A percentile compares a stretch with the other conserved stretches of the same genome.
phyloP scores from a whole-genome alignment of 345 rosid species.

The Sonneratia caseolaris region DNA sequence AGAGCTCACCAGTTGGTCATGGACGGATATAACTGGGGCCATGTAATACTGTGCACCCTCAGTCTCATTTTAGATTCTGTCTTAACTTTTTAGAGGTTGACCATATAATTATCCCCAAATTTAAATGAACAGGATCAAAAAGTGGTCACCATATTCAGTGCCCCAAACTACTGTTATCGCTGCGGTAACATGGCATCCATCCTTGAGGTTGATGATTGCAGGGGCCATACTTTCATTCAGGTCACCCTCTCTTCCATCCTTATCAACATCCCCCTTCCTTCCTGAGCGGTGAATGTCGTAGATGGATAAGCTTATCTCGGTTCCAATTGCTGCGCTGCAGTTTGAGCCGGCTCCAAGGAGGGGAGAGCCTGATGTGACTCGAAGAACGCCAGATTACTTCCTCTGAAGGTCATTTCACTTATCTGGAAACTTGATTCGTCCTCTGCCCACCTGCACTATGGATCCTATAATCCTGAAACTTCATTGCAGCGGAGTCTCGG shows the following conservation, averaged over 20 bases:
- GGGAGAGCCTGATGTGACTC: constrained; percentile 97
- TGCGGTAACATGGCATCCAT: constrained; percentile 99
- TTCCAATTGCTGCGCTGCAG: background rate
- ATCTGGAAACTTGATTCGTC: background rate
- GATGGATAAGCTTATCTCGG: background rate
- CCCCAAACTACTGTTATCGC: constrained; percentile 95
- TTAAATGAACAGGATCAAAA: constrained; percentile 71
- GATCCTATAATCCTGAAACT: background rate
- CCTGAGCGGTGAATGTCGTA: background rate
- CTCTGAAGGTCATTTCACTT: constrained; percentile 23
- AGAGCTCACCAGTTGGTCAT: constrained; percentile 98
- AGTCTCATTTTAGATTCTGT: background rate
- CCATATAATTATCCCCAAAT: background rate
- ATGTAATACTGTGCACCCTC: constrained; percentile 31
- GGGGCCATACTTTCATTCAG: constrained; percentile 86
- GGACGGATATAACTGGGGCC: constrained; percentile 99
- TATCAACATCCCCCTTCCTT: background rate
- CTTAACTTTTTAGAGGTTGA: background rate
- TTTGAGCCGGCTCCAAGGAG: constrained; percentile 99
- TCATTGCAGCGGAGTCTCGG: background rate
- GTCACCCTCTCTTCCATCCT: constrained; percentile 22
- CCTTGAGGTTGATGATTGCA: constrained; percentile 93
- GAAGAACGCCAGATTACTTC: constrained; percentile 96
- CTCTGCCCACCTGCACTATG: background rate
- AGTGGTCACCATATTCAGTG: constrained; percentile 95